Evolutionary conservation across 495 filamentous ascomycete genomes (phyloP).

Genomic region (Penicillium arizonense): DNA sequence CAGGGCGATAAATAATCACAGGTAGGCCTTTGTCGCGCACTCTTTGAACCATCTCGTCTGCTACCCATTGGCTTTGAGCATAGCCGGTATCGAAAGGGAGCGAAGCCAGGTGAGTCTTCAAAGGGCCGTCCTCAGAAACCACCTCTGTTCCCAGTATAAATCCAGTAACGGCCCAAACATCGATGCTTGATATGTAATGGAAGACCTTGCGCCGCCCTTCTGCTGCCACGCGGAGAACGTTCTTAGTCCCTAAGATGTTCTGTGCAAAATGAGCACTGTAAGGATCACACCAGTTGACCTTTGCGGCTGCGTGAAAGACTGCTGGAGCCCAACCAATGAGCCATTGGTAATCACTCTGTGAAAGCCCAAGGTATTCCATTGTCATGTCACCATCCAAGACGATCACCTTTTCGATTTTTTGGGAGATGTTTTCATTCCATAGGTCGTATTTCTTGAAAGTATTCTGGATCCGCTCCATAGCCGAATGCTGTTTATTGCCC

Average conservation of each 20-base stretch:
- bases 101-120: constrained; percentile 3
- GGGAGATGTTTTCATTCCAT: neutral
- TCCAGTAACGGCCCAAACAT: constrained; percentile 7
- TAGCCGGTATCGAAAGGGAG: constrained; percentile 21
- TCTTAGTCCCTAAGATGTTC: constrained; percentile 19
- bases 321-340: constrained; percentile 6
- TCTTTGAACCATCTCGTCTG: constrained; percentile 18
- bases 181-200: constrained; percentile 24
- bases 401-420: constrained; percentile 1
- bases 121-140: constrained; percentile 12
- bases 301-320: constrained; percentile 21
- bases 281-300: constrained; percentile 19
- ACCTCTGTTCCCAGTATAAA: constrained; percentile 1
- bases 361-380: neutral
- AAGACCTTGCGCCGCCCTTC: constrained; percentile 14
- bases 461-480: neutral
- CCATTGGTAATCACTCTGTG: neutral
- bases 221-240: constrained; percentile 13
- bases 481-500: neutral
- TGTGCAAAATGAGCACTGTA: constrained; percentile 15
- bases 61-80: constrained; percentile 20
- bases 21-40: constrained; percentile 15
- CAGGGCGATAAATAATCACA: constrained; percentile 21
- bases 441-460: constrained; percentile 9
- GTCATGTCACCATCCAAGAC: constrained; percentile 14